Conservation (phyloP, 345 rosid genomes). For the Boechera retrofracta region DNA sequence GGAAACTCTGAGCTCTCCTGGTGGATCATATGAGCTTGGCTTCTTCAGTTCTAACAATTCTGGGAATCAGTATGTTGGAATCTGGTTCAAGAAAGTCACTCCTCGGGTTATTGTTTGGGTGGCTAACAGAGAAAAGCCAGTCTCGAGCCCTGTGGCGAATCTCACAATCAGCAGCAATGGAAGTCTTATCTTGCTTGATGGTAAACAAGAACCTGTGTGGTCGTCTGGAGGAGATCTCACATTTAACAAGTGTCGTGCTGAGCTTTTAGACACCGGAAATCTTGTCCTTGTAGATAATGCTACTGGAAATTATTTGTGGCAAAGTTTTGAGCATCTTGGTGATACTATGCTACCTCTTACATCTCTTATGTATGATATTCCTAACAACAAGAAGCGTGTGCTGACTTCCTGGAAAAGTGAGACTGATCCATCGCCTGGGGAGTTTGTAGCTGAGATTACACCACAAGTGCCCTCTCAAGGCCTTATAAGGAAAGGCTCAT, state of each 20-base stretch:
- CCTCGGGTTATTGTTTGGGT: constrained; percentile 50
- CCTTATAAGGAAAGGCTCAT: constrained; percentile 41
- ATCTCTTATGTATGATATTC: constrained; percentile 40
- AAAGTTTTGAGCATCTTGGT: constrained; percentile 45
- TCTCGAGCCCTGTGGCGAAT: constrained; percentile 17
- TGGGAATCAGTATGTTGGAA: constrained; percentile 49
- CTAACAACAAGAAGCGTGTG: constrained; percentile 37
- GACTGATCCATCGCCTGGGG: constrained; percentile 46
- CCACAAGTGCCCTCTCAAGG: constrained; percentile 46
- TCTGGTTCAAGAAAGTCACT: constrained; percentile 52
- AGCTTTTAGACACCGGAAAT: constrained; percentile 45
- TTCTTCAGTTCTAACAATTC: constrained; percentile 45
- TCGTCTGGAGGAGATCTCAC: constrained; percentile 24
- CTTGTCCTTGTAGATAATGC: constrained; percentile 41
- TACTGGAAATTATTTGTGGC: constrained; percentile 41
- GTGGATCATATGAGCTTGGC: constrained; percentile 47
- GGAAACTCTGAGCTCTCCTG: constrained; percentile 42
- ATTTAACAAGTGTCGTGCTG: constrained; percentile 34
- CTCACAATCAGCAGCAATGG: constrained; percentile 43
- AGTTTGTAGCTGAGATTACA: constrained; percentile 44
- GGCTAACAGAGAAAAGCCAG: constrained; percentile 43
- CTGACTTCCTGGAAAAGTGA: constrained; percentile 44
- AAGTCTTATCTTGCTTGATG: constrained; percentile 41
- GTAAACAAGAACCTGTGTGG: constrained; percentile 41
- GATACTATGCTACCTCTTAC: constrained; percentile 44